Evolutionary conservation across 805 yeast genomes (phyloP), one percentile per base, ranked within the genome.

Genomic region (Candida manassasensis): DNA sequence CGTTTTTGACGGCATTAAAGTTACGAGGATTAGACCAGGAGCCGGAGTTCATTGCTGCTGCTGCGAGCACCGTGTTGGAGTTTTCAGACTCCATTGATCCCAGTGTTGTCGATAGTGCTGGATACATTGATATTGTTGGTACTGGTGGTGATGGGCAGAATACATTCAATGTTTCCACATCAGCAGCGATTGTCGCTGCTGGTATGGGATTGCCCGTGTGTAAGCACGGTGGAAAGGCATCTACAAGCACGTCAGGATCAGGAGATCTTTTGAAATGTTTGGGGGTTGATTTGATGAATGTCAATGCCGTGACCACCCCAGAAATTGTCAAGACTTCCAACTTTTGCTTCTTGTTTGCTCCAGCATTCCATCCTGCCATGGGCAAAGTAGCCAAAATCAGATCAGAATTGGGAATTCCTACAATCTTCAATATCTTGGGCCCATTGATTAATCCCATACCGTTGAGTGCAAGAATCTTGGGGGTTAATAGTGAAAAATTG

Each of bases 71-170:
- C 2, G 75, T 90, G 17, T 62, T 84, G 41, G 75, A 77, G 47
- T 81, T 72, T 47, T 79, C 93, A 5, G 73, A 71, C 32, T 46
- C 66, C 8, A 73, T 86, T n/a, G 63, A 70, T 7, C 55, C 69
- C 2, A 49, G 59, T 6, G 46, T 51, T 1, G 72, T 75, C 10
- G 74, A 72, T 26, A 48, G 61, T 1, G 59, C 56, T 1, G 83
- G 83, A 0, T 82, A 73, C 46, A 69, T 82, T 4, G 99, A 93
- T 57, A 85, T 93, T 19, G 99, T 93, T 4, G 99, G 99, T 2
- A 93, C 99, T 0, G 99, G 99, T 18, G 99, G 99, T 11, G 99
- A 93, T 55, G 96, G 96, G 2, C 96, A 93, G 53, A 83, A 93
- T 55, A 93, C 99, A 0, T 93, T 93, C 65, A 93, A 93, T 49